Base-by-base conservation (phyloP, 371 early-diverging fungal species). In the Blastocladiella emersonii region DNA sequence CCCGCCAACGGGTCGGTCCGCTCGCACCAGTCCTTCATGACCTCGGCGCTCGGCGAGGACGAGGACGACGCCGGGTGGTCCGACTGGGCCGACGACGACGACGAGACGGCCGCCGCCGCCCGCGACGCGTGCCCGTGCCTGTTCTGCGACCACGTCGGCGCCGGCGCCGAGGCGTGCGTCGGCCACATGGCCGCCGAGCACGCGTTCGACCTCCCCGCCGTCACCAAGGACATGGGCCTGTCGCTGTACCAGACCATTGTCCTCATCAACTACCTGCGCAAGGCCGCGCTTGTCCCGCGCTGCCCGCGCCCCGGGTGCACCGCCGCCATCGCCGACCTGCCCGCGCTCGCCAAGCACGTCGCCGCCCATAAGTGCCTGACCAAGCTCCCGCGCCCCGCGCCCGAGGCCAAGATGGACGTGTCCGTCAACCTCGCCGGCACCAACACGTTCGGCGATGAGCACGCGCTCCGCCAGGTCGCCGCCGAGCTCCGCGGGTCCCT, bases 241-340 rank as follows among this genome's bases (percentile, higher is more conserved):
- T 87, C 90, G 64, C 89, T 93, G 61, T 92, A 96, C 79, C 81
- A 84, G 66, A 81, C 85, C 3, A 82, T 96, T 57, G 68, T 79
- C 13, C 74, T 96, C 64, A 85, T 96, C 77, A 96, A 96, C 72
- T 89, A 82, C 64, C 86, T 94, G 64, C 88, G 97, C 41, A 83
- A 83, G 66, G 82, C 90, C 2, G 77, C 81, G 19, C 69, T 77
- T 0, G 73, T 70, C 48, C 68, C 72, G 10, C 94, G 95, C 71
- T 90, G 87, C 71, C 78, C 82, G 1, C 93, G 95, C 0, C 53
- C 53, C 15, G 53, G 53, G 53, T 51, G 53, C 65, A 66, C 68
- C 5, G 64, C 67, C 43, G 56, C 59, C 7, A 77, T 86, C 30
- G 86, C 80, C 0, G 73, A 72, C 41, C 65, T 77, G 12, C 65